Conservation (phyloP, 371 early-diverging fungal genomes). For the Mortierella sp. region DNA sequence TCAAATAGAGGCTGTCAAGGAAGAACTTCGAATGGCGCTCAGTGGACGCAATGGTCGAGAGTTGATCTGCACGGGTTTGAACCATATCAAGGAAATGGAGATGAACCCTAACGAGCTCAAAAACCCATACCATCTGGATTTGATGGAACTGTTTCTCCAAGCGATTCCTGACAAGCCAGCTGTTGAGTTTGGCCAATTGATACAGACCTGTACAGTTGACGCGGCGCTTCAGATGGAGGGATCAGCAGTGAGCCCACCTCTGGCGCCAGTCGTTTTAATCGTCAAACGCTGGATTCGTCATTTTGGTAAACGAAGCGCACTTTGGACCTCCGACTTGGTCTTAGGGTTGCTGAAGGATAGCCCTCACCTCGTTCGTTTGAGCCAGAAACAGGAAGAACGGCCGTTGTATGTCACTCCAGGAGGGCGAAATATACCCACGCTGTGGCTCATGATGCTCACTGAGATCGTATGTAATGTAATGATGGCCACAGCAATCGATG, state of each 20-base stretch:
- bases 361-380: conserved; percentile 14
- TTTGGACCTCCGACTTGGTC: conserved; percentile 44
- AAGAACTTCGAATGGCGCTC: conserved; percentile 46
- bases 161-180: conserved; percentile 43
- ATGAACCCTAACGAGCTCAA: conserved; percentile 48
- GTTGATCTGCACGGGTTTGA: conserved; percentile 35
- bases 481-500: conserved; percentile 50
- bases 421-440: conserved; percentile 18
- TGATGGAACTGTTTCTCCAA: conserved; percentile 46
- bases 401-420: conserved; percentile 10
- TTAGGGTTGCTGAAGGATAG: conserved; percentile 38
- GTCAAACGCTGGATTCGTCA: conserved; percentile 50
- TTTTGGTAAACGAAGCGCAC: conserved; percentile 35
- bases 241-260: conserved; percentile 19
- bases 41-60: conserved; percentile 29
- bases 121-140: conserved; percentile 47
- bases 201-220: conserved; percentile 32
- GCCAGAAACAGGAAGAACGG: conserved; percentile 38
- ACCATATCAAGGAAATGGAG: conserved; percentile 44
- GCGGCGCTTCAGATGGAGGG: conserved; percentile 31
- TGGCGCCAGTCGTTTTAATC: conserved; percentile 37
- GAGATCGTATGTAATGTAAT: conserved; percentile 48
- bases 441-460: conserved; percentile 43
- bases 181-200: conserved; percentile 46
- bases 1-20: conserved; percentile 52